Evolutionary conservation across 495 filamentous ascomycete species (phyloP), one percentile per base, ranked within the genome.

Genomic region (Penicilliopsis zonata): DNA sequence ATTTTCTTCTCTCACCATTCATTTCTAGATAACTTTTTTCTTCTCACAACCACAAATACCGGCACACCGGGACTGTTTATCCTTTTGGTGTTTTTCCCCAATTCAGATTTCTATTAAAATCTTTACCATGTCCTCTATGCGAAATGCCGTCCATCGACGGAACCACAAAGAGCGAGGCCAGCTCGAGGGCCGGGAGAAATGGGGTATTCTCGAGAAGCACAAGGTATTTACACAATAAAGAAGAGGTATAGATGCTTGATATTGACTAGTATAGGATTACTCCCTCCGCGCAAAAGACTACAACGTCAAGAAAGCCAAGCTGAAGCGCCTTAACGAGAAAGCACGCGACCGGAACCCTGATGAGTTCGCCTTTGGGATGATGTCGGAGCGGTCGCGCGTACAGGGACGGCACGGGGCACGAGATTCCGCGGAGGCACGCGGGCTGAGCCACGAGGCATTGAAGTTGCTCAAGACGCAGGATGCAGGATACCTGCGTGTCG

Each of bases 391-490:
- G 39, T 49, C 42, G 18, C 61, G 54, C 42, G 62, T 47, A 15
- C 69, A 76, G 33, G 74, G 77, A 18, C 70, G 72, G 35, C 74
- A 80, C 40, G 67, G 76, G 12, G 51, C 72, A 20, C 53, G 59
- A 14, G 56, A 56, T 13, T 58, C 57, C 4, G 52, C 59, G 1
- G 49, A 47, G 17, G 48, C 52, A 16, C 47, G 43, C 4, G 50
- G 62, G 9, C 52, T 85, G 33, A 67, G 62, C 36, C 49, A 65
- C 26, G 83, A 92, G 35, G 75, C 78, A 12, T 82, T 90, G 15
- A 78, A 85, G 48, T 54, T 94, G 44, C 72, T 94, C 40, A 98
- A 98, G 72, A 96, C 92, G 27, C 92, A 98, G 61, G 90, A 98
- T 61, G 65, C 80, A 19, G 87, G 81, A 5, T 96, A 96, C 49